These are phyloP conservation scores for Kwoniella pini DNA, from an alignment of 768 basidiomycete genomes.

Conservation along the genomic window DNA sequence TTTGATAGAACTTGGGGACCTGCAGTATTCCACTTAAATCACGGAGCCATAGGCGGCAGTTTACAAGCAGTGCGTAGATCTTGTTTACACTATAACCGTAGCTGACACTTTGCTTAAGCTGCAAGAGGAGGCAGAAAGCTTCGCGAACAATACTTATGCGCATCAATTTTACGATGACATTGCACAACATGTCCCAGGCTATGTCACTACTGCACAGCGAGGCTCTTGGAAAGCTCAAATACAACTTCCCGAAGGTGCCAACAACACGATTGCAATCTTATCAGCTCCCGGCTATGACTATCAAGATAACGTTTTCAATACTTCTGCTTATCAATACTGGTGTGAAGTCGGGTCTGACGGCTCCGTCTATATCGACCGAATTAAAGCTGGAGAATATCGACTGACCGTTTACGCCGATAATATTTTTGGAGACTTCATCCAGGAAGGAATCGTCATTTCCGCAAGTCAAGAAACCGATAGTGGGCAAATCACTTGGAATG, in stretches of 20 bases:
- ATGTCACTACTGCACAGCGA: slow-evolving; percentile 16
- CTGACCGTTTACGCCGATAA: slow-evolving; percentile 38
- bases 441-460: slow-evolving; percentile 25
- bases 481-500: slow-evolving; percentile 16
- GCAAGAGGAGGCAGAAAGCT: slow-evolving; percentile 2
- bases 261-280: slow-evolving; percentile 27
- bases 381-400: slow-evolving; percentile 39
- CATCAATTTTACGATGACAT: slow-evolving; percentile 38
- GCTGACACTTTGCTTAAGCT: not conserved
- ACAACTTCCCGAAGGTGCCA: slow-evolving; percentile 22
- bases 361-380: slow-evolving; percentile 21
- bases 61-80: no score
- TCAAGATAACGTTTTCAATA: slow-evolving; percentile 32
- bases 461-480: slow-evolving; percentile 14
- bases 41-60: not conserved
- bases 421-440: slow-evolving; percentile 33
- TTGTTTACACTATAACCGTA: not conserved
- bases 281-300: slow-evolving; percentile 25
- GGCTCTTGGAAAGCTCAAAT: slow-evolving; percentile 25
- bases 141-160: slow-evolving; percentile 15
- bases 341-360: slow-evolving; percentile 24
- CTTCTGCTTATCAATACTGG: slow-evolving; percentile 37
- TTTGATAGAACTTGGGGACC: slow-evolving; percentile 44
- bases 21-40: slow-evolving; percentile 27
- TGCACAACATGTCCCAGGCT: slow-evolving; percentile 25